Conservation (phyloP, 805 yeast genomes). For the Kazachstania viticola region DNA sequence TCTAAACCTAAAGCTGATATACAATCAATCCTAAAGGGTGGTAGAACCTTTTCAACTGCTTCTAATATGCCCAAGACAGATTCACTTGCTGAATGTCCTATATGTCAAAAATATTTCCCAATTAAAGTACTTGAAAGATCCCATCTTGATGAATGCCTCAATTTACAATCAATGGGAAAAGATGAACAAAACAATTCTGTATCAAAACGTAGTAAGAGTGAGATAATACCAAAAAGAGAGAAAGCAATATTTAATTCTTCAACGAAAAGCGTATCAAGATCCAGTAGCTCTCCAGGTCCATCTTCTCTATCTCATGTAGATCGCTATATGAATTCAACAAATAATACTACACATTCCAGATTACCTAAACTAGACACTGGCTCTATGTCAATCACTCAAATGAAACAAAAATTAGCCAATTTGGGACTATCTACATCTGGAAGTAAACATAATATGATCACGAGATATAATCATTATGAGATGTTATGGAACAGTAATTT, state of each 20-base stretch:
- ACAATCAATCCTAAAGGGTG: too few relatives aligned
- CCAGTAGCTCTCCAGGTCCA: background rate
- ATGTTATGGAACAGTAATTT: slow-evolving; percentile 68
- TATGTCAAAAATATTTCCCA: slow-evolving; percentile 47
- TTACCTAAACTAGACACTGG: slow-evolving; percentile 56
- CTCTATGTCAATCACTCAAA: slow-evolving; percentile 43
- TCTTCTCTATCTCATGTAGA: slow-evolving; percentile 8
- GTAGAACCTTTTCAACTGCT: too few relatives aligned
- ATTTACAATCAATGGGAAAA: slow-evolving; percentile 10
- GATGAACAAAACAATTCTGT: background rate
- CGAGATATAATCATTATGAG: slow-evolving; percentile 66
- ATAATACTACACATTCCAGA: slow-evolving; percentile 22
- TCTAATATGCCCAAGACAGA: background rate
- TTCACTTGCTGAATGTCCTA: slow-evolving; percentile 47
- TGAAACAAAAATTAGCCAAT: slow-evolving; percentile 47
- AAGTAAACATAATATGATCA: slow-evolving; percentile 47
- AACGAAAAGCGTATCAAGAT: background rate
- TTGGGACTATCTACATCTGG: slow-evolving; percentile 54
- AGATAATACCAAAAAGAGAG: background rate
- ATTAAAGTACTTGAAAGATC: slow-evolving; percentile 41
- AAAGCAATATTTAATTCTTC: background rate
- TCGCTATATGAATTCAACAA: slow-evolving; percentile 31
- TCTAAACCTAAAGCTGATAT: slow-evolving; percentile 18
- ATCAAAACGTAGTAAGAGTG: background rate
- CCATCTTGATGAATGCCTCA: slow-evolving; percentile 55